Evolutionary conservation across 805 yeast species (phyloP), one percentile per base, ranked within the genome.

Genomic region (Metschnikowia picachoensis): DNA sequence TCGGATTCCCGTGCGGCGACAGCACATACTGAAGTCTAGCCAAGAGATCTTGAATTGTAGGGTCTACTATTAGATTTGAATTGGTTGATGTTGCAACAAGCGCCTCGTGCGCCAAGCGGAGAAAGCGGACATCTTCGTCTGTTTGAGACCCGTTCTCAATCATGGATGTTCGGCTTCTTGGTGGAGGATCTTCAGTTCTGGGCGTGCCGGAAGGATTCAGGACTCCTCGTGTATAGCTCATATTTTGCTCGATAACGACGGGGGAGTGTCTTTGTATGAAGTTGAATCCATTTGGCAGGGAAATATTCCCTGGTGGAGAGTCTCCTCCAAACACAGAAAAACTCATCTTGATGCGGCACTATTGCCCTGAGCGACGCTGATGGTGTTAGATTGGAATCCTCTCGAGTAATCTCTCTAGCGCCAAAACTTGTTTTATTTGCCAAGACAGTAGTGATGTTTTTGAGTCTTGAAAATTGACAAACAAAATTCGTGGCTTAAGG

Each of bases 61-160:
- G 87, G 58, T 82, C 87, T 7, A 82, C 76, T 20, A 75, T 65
- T 43, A 52, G 54, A 20, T 56, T 56, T 49, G 72, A 72, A 2
- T 77, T 72, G 10, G 53, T 57, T 11, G 75, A 74, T 0, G 80
- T 75, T 25, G 80, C 79, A 11, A 76, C 80, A 14, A 77, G 66
- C 3, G 83, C 86, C 56, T 82, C 85, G 48, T 78, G 77, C 3
- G 87, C 87, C 15, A 82, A 70, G 38, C 77, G 66, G 33, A 82
- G 65, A 55, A 82, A 82, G 43, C 73, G 68, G 35, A 76, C 67
- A 57, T 82, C 87, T 56, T 79, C 85, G 47, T 63, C 66, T 11
- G 50, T 33, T 16, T 31, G 34, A 10, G 34, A 31, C 34, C 15
- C 34, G 15, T 14, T 31, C 12, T 31, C 15, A 8, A 8, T 31